Conservation (phyloP, 257 asterid species). For the Avicennia marina region DNA sequence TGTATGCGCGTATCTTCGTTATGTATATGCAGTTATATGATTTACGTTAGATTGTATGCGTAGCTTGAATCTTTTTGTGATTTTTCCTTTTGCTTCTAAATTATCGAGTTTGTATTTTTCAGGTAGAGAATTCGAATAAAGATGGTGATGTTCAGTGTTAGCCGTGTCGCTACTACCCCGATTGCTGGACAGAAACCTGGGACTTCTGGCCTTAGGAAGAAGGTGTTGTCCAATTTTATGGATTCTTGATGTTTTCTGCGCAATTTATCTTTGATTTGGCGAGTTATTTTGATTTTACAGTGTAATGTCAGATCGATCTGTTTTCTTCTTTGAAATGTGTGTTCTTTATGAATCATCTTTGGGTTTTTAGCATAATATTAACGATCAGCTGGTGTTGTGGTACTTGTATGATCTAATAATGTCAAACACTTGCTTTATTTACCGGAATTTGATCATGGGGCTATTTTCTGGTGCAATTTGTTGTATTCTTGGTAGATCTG, state of each 20-base stretch:
- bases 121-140: slow-evolving; percentile 9
- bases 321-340: not conserved
- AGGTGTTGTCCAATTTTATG: slow-evolving; percentile 32
- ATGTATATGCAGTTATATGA: too few relatives aligned
- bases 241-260: not conserved
- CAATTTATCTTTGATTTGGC: not conserved
- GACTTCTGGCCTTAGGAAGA: slow-evolving; percentile 92
- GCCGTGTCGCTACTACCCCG: slow-evolving; percentile 65
- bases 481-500: not conserved
- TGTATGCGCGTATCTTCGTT: too few relatives aligned
- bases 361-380: not conserved
- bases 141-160: slow-evolving; percentile 68
- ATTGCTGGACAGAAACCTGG: slow-evolving; percentile 97
- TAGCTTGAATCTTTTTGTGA: too few relatives aligned
- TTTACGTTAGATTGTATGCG: too few relatives aligned
- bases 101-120: too few relatives aligned
- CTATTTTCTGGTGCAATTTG: not conserved
- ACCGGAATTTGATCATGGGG: not conserved
- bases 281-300: not conserved
- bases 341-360: not conserved
- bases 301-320: slow-evolving; percentile 22
- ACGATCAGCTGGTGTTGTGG: not conserved
- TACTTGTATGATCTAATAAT: too few relatives aligned
- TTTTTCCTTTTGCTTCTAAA: not conserved
- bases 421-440: too few relatives aligned